Evolutionary conservation across 2,329 filamentous ascomycete genomes (phyloP).

Genomic region (Trichoderma sp.): DNA sequence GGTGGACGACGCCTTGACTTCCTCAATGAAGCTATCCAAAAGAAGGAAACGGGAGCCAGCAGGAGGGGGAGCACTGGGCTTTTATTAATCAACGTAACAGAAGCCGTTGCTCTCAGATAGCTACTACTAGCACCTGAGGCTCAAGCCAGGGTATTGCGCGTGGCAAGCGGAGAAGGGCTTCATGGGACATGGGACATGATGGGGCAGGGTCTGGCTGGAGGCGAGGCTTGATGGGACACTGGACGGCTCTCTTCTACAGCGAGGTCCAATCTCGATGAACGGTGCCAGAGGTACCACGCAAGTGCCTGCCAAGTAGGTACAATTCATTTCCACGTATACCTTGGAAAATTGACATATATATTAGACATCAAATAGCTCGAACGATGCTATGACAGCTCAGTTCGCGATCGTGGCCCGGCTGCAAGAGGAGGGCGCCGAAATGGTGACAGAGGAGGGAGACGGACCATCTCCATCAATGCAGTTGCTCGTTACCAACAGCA

Average conservation of each 20-base stretch:
- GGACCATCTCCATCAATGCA: too few relatives aligned
- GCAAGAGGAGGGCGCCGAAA: too few relatives aligned
- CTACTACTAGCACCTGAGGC: neutral
- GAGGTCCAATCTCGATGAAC: neutral
- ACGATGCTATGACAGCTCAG: too few relatives aligned
- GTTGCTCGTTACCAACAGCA: too few relatives aligned
- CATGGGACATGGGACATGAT: neutral
- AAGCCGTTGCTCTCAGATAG: neutral
- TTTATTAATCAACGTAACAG: conserved; percentile 2
- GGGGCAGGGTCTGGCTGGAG: neutral
- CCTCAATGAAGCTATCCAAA: neutral
- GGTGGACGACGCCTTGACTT: neutral
- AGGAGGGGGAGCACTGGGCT: conserved; percentile 1
- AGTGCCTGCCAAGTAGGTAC: too few relatives aligned
- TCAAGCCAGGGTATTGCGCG: conserved; percentile 20
- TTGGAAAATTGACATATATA: too few relatives aligned
- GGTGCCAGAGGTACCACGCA: neutral
- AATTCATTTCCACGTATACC: too few relatives aligned
- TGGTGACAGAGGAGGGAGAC: too few relatives aligned
- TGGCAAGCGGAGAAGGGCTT: conserved; percentile 21
- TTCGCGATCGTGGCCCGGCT: too few relatives aligned
- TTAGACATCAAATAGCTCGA: too few relatives aligned
- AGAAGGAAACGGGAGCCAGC: neutral
- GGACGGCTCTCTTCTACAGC: neutral
- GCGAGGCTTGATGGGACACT: neutral